These are phyloP conservation scores for Acanthamoeba royreba DNA, from an alignment of 208 protist species.

Conservation along the genomic window DNA sequence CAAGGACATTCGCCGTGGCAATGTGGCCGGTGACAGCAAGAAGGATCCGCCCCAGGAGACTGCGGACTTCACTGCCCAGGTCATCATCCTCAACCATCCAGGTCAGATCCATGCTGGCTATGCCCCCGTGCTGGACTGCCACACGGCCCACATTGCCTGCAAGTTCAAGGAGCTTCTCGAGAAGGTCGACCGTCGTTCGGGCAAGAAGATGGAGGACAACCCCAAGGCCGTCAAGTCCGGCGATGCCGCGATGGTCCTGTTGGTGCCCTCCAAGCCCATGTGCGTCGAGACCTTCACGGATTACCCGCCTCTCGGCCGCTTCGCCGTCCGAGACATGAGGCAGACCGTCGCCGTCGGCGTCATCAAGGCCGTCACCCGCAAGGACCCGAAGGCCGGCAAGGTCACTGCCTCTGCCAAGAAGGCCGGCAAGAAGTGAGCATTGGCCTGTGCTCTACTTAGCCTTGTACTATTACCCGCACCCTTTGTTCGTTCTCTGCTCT, in stretches of 20 bases:
- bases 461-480: no score
- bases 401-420: no score
- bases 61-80: conserved; percentile 86
- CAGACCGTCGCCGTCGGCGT: conserved; percentile 96
- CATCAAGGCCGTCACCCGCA: conserved; percentile 90
- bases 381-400: no score
- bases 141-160: conserved; percentile 92
- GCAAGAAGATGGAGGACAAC: conserved; percentile 87
- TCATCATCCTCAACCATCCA: conserved; percentile 92
- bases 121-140: conserved; percentile 89
- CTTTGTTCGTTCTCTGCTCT: no score
- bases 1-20: conserved; percentile 88
- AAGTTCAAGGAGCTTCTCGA: conserved; percentile 86
- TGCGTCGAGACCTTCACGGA: conserved; percentile 93
- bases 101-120: conserved; percentile 89
- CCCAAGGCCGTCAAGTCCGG: conserved; percentile 89
- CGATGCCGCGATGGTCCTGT: conserved; percentile 86
- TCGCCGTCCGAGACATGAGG: conserved; percentile 94
- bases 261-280: conserved; percentile 89
- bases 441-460: no score
- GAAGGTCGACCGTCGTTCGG: conserved; percentile 90
- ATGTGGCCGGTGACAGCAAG: conserved; percentile 77
- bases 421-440: no score
- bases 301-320: conserved; percentile 93
- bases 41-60: conserved; percentile 46